Percentiles rank a stretch among this genome's conserved stretches.
Conservation (phyloP, 2,329 filamentous ascomycete species). For the Sporothrix variecibatus region DNA sequence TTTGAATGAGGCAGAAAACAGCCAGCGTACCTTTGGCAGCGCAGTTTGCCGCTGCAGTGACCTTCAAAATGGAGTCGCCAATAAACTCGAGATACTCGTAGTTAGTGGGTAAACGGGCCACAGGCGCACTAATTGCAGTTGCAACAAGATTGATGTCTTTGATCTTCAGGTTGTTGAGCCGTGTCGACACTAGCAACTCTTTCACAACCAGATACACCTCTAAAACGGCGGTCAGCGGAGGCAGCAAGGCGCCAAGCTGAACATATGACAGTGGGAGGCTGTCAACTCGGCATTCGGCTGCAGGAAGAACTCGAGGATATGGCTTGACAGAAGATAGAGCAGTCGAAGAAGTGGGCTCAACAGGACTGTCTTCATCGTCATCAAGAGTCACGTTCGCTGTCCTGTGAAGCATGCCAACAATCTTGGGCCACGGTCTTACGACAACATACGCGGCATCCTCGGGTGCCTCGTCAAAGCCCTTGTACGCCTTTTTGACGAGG, state of each 20-base stretch:
- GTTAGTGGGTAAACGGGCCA: constrained; percentile 60
- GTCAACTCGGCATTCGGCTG: constrained; percentile 53
- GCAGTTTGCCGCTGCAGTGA: constrained; percentile 67
- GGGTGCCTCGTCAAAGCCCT: constrained; percentile 43
- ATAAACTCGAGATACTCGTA: constrained; percentile 88
- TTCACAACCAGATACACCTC: constrained; percentile 65
- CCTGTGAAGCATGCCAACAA: constrained; percentile 61
- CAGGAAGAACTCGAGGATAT: constrained; percentile 49
- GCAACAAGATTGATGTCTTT: constrained; percentile 57
- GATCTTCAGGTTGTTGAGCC: constrained; percentile 57
- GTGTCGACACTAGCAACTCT: constrained; percentile 53
- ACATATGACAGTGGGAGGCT: constrained; percentile 46
- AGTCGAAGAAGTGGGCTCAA: neutral
- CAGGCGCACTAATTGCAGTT: constrained; percentile 69
- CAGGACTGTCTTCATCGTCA: constrained; percentile 8
- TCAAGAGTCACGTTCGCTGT: constrained; percentile 5
- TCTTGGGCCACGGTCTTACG: constrained; percentile 53
- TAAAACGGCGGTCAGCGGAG: constrained; percentile 70
- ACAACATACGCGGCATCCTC: constrained; percentile 52
- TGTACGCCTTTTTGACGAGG: constrained; percentile 43
- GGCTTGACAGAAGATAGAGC: constrained; percentile 42
- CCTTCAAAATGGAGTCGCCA: constrained; percentile 82
- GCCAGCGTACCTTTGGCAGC: constrained; percentile 50
- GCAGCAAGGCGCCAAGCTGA: constrained; percentile 64
- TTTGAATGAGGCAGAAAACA: neutral